A percentile compares a stretch with the other conserved stretches of the same genome.
These are phyloP conservation scores for Aspergillus phoenicis DNA, from an alignment of 2,329 filamentous ascomycete species.

Conservation along the genomic window DNA sequence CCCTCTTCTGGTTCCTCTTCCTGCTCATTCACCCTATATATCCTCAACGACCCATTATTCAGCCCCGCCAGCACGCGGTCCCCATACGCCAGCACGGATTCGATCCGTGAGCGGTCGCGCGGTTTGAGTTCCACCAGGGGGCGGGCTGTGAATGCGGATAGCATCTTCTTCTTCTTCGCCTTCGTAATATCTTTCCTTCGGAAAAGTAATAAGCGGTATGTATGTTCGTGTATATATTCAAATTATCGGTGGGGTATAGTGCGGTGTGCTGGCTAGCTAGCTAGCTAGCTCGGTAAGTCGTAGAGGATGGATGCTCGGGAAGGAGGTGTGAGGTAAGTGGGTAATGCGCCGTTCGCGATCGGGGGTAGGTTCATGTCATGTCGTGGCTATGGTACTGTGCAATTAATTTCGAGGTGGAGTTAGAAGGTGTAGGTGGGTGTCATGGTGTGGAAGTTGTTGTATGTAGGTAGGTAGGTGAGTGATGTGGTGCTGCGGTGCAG, in stretches of 20 bases:
- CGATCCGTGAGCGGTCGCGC: constrained; percentile 95
- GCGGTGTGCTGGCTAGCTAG: not conserved
- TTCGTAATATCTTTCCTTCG: not conserved
- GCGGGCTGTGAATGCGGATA: constrained; percentile 95
- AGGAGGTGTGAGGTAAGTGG: not conserved
- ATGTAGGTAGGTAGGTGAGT: not conserved
- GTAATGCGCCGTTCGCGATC: not conserved
- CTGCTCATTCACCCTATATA: constrained; percentile 84
- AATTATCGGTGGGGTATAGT: not conserved
- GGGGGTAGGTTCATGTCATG: not conserved
- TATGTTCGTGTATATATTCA: not conserved
- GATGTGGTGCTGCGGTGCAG: not conserved
- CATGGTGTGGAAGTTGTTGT: not conserved
- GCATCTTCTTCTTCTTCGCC: constrained; percentile 60
- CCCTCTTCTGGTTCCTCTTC: constrained; percentile 41
- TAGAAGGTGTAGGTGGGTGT: not conserved
- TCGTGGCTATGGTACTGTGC: not conserved
- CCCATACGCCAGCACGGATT: constrained; percentile 90
- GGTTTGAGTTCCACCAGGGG: constrained; percentile 95
- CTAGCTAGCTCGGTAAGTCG: not conserved
- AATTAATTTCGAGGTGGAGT: not conserved
- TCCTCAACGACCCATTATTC: constrained; percentile 81
- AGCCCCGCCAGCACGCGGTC: constrained; percentile 90
- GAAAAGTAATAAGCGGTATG: too few species aligned
- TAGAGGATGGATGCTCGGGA: not conserved